These are phyloP conservation scores for Ilyonectria mors-panacis DNA, from an alignment of 2,329 filamentous ascomycete genomes.

Conservation along the genomic window DNA sequence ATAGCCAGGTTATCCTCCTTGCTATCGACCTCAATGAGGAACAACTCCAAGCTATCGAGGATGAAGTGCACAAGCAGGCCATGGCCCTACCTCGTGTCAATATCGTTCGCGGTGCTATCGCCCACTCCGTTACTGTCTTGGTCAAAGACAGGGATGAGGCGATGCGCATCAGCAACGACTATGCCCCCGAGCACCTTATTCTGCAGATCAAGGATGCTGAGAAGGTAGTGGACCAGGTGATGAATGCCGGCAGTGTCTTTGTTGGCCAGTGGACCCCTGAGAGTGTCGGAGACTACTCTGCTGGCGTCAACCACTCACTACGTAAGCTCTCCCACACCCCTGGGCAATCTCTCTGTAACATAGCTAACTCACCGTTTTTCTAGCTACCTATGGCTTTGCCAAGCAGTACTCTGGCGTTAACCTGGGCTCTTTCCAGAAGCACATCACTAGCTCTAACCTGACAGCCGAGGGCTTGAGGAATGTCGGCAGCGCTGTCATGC, in stretches of 20 bases:
- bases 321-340: slow-evolving; percentile 74
- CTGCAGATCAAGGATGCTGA: slow-evolving; percentile 87
- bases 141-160: slow-evolving; percentile 81
- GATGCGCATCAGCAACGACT: slow-evolving; percentile 89
- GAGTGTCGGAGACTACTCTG: slow-evolving; percentile 97
- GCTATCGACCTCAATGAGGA: slow-evolving; percentile 83
- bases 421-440: slow-evolving; percentile 94
- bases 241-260: slow-evolving; percentile 97
- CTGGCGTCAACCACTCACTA: slow-evolving; percentile 96
- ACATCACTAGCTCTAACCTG: slow-evolving; percentile 95
- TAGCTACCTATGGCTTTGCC: slow-evolving; percentile 96
- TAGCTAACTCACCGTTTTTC: slow-evolving; percentile 38
- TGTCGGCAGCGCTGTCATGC: slow-evolving; percentile 92
- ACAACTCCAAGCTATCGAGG: slow-evolving; percentile 86
- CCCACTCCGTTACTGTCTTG: slow-evolving; percentile 90
- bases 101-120: slow-evolving; percentile 91
- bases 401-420: slow-evolving; percentile 99
- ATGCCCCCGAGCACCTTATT: slow-evolving; percentile 97
- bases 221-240: slow-evolving; percentile 80
- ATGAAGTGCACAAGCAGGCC: slow-evolving; percentile 91
- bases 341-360: background rate
- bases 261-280: slow-evolving; percentile 97
- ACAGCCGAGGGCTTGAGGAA: slow-evolving; percentile 88
- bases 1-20: slow-evolving; percentile 94
- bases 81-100: slow-evolving; percentile 90